A percentile compares a stretch with the other conserved stretches of the same genome.
Evolutionary conservation across 495 filamentous ascomycete genomes (phyloP).

Genomic region (Amniculicola lignicola): DNA sequence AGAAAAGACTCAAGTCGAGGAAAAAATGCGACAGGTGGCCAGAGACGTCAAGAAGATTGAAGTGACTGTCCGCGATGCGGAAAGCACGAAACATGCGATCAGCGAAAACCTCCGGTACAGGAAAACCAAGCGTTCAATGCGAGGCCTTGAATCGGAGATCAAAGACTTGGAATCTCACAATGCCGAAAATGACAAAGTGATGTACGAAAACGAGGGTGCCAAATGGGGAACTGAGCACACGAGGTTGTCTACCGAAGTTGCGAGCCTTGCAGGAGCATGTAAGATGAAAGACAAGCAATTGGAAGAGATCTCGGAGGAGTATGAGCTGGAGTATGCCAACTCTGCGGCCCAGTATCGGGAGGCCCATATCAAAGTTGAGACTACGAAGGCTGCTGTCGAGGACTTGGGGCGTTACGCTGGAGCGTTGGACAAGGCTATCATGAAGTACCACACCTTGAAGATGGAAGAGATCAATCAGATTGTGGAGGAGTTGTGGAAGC

Average conservation of each 20-base stretch:
- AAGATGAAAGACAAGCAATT: constrained; percentile 80
- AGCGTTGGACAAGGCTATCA: constrained; percentile 91
- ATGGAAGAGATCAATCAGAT: constrained; percentile 99
- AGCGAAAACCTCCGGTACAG: constrained; percentile 83
- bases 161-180: constrained; percentile 73
- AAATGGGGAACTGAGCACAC: constrained; percentile 59
- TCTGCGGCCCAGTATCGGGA: constrained; percentile 82
- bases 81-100: constrained; percentile 76
- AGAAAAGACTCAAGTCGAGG: constrained; percentile 62
- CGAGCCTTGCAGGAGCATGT: constrained; percentile 66
- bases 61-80: constrained; percentile 70
- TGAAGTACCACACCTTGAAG: constrained; percentile 91
- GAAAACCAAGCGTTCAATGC: constrained; percentile 62
- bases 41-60: constrained; percentile 72
- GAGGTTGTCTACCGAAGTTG: constrained; percentile 57
- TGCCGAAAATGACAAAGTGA: constrained; percentile 74
- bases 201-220: constrained; percentile 65
- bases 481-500: constrained; percentile 91
- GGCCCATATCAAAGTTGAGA: constrained; percentile 84
- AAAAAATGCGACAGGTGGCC: constrained; percentile 64
- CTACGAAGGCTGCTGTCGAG: constrained; percentile 86
- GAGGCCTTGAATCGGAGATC: constrained; percentile 67
- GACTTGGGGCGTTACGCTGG: constrained; percentile 76
- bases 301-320: constrained; percentile 65
- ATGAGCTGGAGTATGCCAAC: constrained; percentile 80